Percentiles rank a stretch among this genome's conserved stretches.
Evolutionary conservation across 2,329 filamentous ascomycete genomes (phyloP).

Genomic region (Chalaropsis ovoidea): DNA sequence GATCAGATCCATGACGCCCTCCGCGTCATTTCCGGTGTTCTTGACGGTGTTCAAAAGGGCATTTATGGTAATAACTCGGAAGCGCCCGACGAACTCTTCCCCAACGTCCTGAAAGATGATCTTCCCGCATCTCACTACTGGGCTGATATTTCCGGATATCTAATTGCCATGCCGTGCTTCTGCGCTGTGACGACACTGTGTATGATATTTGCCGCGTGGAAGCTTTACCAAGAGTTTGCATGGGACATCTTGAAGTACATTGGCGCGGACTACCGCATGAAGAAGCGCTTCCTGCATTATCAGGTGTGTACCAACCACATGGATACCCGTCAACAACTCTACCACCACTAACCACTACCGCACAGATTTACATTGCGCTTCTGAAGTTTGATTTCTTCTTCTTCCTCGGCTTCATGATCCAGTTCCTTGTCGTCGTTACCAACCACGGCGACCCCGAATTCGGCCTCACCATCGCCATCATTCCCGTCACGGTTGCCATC

Average conservation of each 20-base stretch:
- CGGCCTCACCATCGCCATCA: constrained; percentile 74
- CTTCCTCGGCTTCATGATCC: constrained; percentile 96
- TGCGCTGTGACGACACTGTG: constrained; percentile 64
- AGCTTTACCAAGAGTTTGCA: constrained; percentile 94
- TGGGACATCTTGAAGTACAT: constrained; percentile 99
- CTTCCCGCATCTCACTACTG: constrained; percentile 50
- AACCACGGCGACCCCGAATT: constrained; percentile 62
- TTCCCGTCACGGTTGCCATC: constrained; percentile 83
- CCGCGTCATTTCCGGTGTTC: constrained; percentile 22
- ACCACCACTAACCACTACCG: background rate
- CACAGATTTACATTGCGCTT: constrained; percentile 87
- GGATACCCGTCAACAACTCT: background rate
- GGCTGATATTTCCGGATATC: constrained; percentile 58
- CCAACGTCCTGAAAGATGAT: constrained; percentile 30
- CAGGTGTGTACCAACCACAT: constrained; percentile 52
- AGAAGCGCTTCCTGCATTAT: constrained; percentile 89
- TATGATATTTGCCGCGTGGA: constrained; percentile 76
- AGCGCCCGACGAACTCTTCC: constrained; percentile 36
- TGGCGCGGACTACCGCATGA: constrained; percentile 91
- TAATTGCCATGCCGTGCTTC: constrained; percentile 77
- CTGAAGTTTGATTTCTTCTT: constrained; percentile 99
- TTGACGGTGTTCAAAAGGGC: constrained; percentile 13
- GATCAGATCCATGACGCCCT: constrained; percentile 79
- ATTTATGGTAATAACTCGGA: constrained; percentile 17
- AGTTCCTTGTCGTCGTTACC: constrained; percentile 88